phyloP scores from a whole-genome alignment of 164 flowering plant genomes.

The Aristolochia californica region DNA sequence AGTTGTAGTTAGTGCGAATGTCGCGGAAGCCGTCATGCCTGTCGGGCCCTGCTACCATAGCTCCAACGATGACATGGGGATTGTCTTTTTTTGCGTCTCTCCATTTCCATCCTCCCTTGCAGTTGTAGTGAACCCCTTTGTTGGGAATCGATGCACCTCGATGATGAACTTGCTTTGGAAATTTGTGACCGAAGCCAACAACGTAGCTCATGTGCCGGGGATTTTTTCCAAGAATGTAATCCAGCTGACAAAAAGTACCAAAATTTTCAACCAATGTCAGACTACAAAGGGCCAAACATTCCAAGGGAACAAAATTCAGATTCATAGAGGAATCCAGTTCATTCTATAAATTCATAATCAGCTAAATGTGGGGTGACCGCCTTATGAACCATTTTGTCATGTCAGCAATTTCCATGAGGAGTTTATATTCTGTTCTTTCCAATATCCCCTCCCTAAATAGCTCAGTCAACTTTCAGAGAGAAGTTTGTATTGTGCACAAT shows the following conservation, averaged over 20 bases:
- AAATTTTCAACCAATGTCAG: background rate
- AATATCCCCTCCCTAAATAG: too few relatives aligned
- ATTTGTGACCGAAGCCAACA: constrained; percentile 77
- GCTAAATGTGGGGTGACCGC: too few relatives aligned
- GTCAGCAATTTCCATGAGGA: too few relatives aligned
- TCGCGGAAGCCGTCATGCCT: constrained; percentile 79
- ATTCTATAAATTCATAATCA: too few relatives aligned
- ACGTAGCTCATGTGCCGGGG: constrained; percentile 90
- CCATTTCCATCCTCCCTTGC: constrained; percentile 98
- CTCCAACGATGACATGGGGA: constrained; percentile 78
- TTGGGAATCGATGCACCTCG: constrained; percentile 92
- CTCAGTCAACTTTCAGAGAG: background rate
- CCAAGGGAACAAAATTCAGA: background rate
- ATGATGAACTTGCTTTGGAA: constrained; percentile 86
- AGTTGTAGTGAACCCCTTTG: constrained; percentile 61
- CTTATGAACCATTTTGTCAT: too few relatives aligned
- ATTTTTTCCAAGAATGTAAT: constrained; percentile 91
- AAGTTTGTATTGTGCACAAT: background rate
- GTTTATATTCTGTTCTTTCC: too few relatives aligned
- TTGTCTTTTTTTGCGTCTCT: constrained; percentile 71
- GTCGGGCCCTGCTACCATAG: constrained; percentile 98
- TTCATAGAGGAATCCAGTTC: too few relatives aligned
- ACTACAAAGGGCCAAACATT: background rate
- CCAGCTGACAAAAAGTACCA: constrained; percentile 47
- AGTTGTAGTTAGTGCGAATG: constrained; percentile 70